Percentiles rank a stretch among this genome's conserved stretches.
Evolutionary conservation across 2,329 filamentous ascomycete genomes (phyloP).

Genomic region (Phyllosticta citrichinensis): DNA sequence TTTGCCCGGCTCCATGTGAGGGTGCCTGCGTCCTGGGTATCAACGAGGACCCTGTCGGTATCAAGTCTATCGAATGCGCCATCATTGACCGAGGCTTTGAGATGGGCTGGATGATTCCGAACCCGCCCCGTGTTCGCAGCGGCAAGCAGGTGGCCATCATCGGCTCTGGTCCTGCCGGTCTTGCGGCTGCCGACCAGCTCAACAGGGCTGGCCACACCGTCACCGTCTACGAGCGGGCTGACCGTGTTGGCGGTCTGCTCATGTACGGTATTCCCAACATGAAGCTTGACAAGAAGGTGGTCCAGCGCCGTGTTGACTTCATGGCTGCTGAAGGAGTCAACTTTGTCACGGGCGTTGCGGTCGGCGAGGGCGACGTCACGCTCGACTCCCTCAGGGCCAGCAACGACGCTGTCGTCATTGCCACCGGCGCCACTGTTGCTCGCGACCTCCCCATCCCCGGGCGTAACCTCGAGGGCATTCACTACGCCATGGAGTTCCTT

Average conservation of each 20-base stretch:
- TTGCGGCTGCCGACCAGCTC: slow-evolving; percentile 84
- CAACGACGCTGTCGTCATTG: slow-evolving; percentile 79
- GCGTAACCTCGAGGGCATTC: slow-evolving; percentile 78
- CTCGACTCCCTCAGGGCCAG: slow-evolving; percentile 62
- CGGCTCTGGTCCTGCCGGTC: slow-evolving; percentile 83
- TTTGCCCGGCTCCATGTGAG: slow-evolving; percentile 93
- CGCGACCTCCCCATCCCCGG: slow-evolving; percentile 87
- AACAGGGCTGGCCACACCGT: slow-evolving; percentile 85
- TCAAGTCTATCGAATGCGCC: slow-evolving; percentile 96
- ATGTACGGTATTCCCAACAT: slow-evolving; percentile 99
- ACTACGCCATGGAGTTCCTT: slow-evolving; percentile 95
- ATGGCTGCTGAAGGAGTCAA: slow-evolving; percentile 81
- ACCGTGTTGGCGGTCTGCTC: slow-evolving; percentile 80
- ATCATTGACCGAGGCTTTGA: slow-evolving; percentile 97
- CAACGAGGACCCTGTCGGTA: slow-evolving; percentile 92
- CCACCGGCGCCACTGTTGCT: slow-evolving; percentile 85
- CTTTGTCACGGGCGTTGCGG: slow-evolving; percentile 66
- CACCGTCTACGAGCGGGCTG: slow-evolving; percentile 86
- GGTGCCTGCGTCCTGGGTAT: slow-evolving; percentile 93
- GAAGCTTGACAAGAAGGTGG: slow-evolving; percentile 97
- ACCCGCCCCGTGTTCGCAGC: slow-evolving; percentile 65
- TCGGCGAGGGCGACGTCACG: slow-evolving; percentile 62
- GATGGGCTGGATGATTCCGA: slow-evolving; percentile 94
- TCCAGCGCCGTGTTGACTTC: slow-evolving; percentile 90
- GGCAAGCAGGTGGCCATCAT: slow-evolving; percentile 85